Percentiles rank a stretch among this genome's conserved stretches.
These are phyloP conservation scores for Amanita muscaria DNA, from an alignment of 768 basidiomycete species.

Conservation along the genomic window DNA sequence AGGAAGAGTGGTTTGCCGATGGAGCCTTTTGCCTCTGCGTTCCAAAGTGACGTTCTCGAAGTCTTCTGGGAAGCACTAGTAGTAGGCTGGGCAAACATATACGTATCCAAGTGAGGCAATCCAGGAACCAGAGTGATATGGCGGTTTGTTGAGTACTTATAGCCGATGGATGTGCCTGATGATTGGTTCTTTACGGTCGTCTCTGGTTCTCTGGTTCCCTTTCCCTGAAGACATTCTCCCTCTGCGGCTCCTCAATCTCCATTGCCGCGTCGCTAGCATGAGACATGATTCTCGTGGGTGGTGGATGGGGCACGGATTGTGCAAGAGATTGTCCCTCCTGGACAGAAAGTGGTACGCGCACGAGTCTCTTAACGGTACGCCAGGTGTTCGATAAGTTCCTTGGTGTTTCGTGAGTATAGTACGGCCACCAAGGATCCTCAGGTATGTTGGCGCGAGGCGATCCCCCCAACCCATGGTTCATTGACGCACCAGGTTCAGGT, in stretches of 20 bases:
- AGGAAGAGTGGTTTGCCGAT: not conserved
- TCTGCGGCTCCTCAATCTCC: slow-evolving; percentile 36
- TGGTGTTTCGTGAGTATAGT: no score
- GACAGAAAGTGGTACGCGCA: no score
- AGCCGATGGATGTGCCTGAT: not conserved
- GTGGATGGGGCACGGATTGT: slow-evolving; percentile 9
- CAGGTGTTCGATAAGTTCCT: no score
- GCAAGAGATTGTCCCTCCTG: no score
- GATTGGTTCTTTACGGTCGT: slow-evolving; percentile 4
- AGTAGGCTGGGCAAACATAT: not conserved
- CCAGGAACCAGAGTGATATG: not conserved
- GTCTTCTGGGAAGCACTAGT: not conserved
- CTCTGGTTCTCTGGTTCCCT: slow-evolving; percentile 19
- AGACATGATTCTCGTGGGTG: slow-evolving; percentile 23
- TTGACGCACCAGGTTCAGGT: not conserved
- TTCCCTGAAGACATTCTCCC: slow-evolving; percentile 20
- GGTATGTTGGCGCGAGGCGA: no score
- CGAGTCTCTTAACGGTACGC: no score
- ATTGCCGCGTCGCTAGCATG: slow-evolving; percentile 47
- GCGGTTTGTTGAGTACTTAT: no score
- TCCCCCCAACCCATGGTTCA: not conserved
- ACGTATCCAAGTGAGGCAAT: not conserved
- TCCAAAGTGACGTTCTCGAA: not conserved
- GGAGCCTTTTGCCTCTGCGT: not conserved
- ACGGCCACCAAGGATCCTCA: not conserved